phyloP scores from a whole-genome alignment of 108 stramenopile genomes.

The Fragilariopsis cylindrus region DNA sequence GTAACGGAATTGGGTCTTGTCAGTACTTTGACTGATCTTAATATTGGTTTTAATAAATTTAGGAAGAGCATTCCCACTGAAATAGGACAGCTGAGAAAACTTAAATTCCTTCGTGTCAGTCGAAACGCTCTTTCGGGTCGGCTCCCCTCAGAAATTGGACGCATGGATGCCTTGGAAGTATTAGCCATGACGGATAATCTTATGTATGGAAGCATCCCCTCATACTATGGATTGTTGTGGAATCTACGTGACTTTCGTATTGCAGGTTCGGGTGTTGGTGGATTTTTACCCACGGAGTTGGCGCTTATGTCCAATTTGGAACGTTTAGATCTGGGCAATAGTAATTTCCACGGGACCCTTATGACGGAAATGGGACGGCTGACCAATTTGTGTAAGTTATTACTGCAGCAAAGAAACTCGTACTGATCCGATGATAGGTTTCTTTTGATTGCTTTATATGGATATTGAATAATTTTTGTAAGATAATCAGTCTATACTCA shows the following conservation, averaged over 20 bases:
- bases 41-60: slow-evolving; percentile 63
- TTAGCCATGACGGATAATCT: slow-evolving; percentile 39
- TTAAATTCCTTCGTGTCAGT: slow-evolving; percentile 56
- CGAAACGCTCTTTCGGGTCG: slow-evolving; percentile 62
- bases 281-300: slow-evolving; percentile 69
- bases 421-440: background rate
- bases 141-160: slow-evolving; percentile 63
- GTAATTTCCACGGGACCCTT: slow-evolving; percentile 56
- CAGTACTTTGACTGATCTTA: slow-evolving; percentile 49
- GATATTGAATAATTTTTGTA: background rate
- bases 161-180: slow-evolving; percentile 51
- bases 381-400: slow-evolving; percentile 47
- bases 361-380: slow-evolving; percentile 54
- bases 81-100: slow-evolving; percentile 49
- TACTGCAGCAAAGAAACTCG: background rate
- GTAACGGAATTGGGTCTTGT: slow-evolving; percentile 48
- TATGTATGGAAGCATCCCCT: slow-evolving; percentile 38
- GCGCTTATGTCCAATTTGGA: slow-evolving; percentile 52
- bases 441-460: too few relatives aligned
- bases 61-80: slow-evolving; percentile 53
- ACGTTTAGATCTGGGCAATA: slow-evolving; percentile 57
- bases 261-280: slow-evolving; percentile 56
- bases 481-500: background rate
- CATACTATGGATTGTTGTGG: slow-evolving; percentile 49
- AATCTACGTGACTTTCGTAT: slow-evolving; percentile 44